Evolutionary conservation across 306 rosid species (phyloP), one percentile per base, ranked within the genome.

Genomic region (Quercus dentata): DNA sequence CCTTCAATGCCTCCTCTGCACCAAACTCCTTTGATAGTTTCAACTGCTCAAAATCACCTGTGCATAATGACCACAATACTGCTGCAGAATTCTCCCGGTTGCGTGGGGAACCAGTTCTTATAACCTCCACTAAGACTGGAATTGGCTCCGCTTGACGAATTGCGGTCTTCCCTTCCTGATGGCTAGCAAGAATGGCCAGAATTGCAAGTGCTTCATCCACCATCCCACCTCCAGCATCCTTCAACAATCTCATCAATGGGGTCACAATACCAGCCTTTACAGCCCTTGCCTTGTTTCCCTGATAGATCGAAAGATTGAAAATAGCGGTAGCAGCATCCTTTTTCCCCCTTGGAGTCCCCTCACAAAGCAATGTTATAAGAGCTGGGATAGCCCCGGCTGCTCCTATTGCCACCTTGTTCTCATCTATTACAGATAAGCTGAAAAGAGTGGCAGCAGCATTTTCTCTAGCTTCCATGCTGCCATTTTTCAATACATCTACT

Each of bases 341-440:
- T 81, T 96, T 96, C 13, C 99, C 99, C 81, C 99, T 88, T 5
- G 98, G 98, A 74, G 99, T 91, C 59, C 99, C 99, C 82, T 91
- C 94, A 55, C 91, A 87, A 15, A 96, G 97, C 82, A 96, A 79
- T 33, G 80, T 89, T 79, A 96, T 96, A 46, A 96, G 97, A 76
- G 97, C 94, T 19, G 99, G 98, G 74, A 96, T 91, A 18, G 99
- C 99, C 86, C 99, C 97, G n/a, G 99, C 98, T 57, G 93, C 98
- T 67, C 99, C 99, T 56, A 96, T 93, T 20, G 91, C 87, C 65
- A 91, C 94, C 86, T 91, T 96, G 90, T 91, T 90, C 88, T 96
- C 99, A 28, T 96, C 99, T 23, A 96, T 72, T 15, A 91, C 98
- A 0, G 99, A 93, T 82, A 96, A 88, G 71, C 98, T 93, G 83